Evolutionary conservation across 2,329 filamentous ascomycete species (phyloP), one percentile per base, ranked within the genome.

Genomic region (Epichloe sp.): DNA sequence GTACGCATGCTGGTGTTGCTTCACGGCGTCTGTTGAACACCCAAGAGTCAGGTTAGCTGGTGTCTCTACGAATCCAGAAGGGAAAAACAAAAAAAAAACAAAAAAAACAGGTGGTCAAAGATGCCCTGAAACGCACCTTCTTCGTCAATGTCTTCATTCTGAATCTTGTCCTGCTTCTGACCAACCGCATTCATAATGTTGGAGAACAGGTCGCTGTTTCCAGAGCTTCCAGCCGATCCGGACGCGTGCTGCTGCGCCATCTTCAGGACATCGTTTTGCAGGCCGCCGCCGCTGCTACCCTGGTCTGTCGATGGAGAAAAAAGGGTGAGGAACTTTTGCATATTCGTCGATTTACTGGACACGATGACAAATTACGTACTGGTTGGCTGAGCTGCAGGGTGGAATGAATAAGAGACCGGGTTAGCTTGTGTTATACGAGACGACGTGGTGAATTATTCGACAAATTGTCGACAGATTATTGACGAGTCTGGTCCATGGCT

Each of bases 1-100:
- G 63, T 89, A 95, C 61, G 84, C 79, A 53, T 85, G 76, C 70
- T 89, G 77, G 71, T 96, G 88, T 57, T 85, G 79, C 58, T 78
- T 73, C 21, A 91, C 78, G 17, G 85, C 84, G 54, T 87, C 78
- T 79, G 58, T 2, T 7, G 35, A 12, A 11, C 17, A 34, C 12
- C 3, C 53, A 31, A 12, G 10, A 21, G 48, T 55, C 10, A 34
- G 43, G 26, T 31, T 31, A 4, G 8, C 10, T 31, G 26, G 26
- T 31, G 26, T 10, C 14, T 38, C 36, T n/a, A 2, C 12, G 15
- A 34, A 44, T 12, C 6, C n/a, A 17, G 36, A 37, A 36, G 14
- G 11, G 21, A 19, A 19, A 19, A 19, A 19, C 1, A 19, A 19
- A 17, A 5, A 5, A 5, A 23, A 5, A 23, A 23, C 5, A 37